Evolutionary conservation across 2,329 filamentous ascomycete genomes (phyloP), one percentile per base, ranked within the genome.

Genomic region (Apiospora saccharicola): DNA sequence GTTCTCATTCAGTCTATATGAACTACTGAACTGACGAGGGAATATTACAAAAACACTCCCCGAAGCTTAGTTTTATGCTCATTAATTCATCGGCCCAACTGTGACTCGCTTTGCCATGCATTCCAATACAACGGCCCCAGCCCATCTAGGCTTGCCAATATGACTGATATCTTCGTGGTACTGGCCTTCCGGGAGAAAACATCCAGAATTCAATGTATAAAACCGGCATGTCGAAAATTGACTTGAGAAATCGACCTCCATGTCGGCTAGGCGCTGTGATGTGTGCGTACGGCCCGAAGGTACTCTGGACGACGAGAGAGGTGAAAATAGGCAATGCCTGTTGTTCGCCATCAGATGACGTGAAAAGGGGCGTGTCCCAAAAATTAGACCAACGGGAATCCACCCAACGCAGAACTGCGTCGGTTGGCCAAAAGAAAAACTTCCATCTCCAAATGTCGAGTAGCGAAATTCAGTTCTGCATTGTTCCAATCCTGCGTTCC

Each of bases 341-440:
- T 64, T 34, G 12, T 14, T 24, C 34, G 57, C 57, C 34, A 41
- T 37, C 22, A 34, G 22, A 41, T 26, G 26, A 34, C 30, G 53
- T 10, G 30, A 61, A 30, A 30, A 61, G 34, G 53, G 34, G 57
- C 57, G 57, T 41, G 57, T 64, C 41, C 57, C 57, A 64, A 64
- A 2, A 34, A 41, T 24, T 41, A 64, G 22, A 24, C 57, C 57
- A 41, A 64, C 8, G 57, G 34, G 19, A 22, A 64, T 64, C 30
- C n/a, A 64, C 34, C 57, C 57, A 64, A 64, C 57, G 24, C 57
- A 64, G 57, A 34, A 64, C 57, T 10, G 57, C 57, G 10, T 41
- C 41, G 57, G 34, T 24, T 64, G 57, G 34, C 57, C 57, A 64
- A 41, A 41, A 64, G 34, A 37, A 64, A 41, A 64, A 41, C 34